Evolutionary conservation across 129 eudicot genomes (phyloP).

Genomic region (Helianthus annuus): HanXRQr2.0-SUNRISE NC_035442.2:19444477-19444976

Average conservation of each 20-base stretch:
- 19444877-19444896: constrained; percentile 60
- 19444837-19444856: constrained; percentile 85
- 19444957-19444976: constrained; percentile 75
- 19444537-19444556: constrained; percentile 29
- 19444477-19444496: background rate
- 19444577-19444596: constrained; percentile 71
- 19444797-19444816: constrained; percentile 68
- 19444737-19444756: constrained; percentile 90
- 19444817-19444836: constrained; percentile 94
- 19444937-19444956: constrained; percentile 77
- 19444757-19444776: constrained; percentile 79
- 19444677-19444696: constrained; percentile 71
- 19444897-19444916: constrained; percentile 91
- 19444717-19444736: constrained; percentile 61
- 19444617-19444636: constrained; percentile 62
- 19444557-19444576: constrained; percentile 44
- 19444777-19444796: constrained; percentile 52
- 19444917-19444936: constrained; percentile 89
- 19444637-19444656: constrained; percentile 79
- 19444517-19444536: background rate
- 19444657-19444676: constrained; percentile 73
- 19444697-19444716: constrained; percentile 77
- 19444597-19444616: constrained; percentile 93
- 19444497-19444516: background rate
- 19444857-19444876: constrained; percentile 69